Base-by-base conservation (phyloP, 2,329 filamentous ascomycete genomes). In the Xylaria polymorpha region DNA sequence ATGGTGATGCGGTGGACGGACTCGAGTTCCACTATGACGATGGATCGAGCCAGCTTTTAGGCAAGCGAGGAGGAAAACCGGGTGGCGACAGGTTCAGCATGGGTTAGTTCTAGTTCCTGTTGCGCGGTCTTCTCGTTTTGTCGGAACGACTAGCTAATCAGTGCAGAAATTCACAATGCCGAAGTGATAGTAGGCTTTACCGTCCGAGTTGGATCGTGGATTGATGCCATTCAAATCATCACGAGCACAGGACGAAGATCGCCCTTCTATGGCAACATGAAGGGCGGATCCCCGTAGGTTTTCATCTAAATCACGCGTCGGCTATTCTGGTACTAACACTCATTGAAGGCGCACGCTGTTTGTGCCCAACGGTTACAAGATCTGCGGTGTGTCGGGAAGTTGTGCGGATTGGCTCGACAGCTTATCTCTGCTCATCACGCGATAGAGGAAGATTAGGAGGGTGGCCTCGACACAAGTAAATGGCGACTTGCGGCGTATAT, bases 11-110 rank as follows among this genome's bases (percentile, higher is more conserved):
- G 4, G 78, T 98, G 14, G 92, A 97, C 78, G 96, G 96, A 0
- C 80, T 99, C 22, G 95, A 98, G 79, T 98, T 99, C 80, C 85
- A 92, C 68, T 98, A 97, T 77, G 95, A 98, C 76, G 94, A 98
- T 79, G 87, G 88, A 18, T 91, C 92, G 0, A 91, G 86, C 64
- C 94, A 98, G 78, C 80, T 98, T 3, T 97, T 99, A 83, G 96
- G 96, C 48, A 94, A 93, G 76, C 85, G 69, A 63, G 67, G 87
- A 64, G 92, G 91, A 8, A 91, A 91, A 71, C 81, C 86, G 29
- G 89, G 89, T 2, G 91, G 91, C 1, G 90, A 92, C 76, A 87
- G 90, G 55, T 97, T 97, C 81, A 86, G 92, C 18, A 85, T 98
- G 74, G 90, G 92, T 93, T 83, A 81, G 89, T 80, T 67, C 61